Base-by-base conservation (phyloP, 2,329 filamentous ascomycete genomes). In the Calonectria pseudoturangicola region DNA sequence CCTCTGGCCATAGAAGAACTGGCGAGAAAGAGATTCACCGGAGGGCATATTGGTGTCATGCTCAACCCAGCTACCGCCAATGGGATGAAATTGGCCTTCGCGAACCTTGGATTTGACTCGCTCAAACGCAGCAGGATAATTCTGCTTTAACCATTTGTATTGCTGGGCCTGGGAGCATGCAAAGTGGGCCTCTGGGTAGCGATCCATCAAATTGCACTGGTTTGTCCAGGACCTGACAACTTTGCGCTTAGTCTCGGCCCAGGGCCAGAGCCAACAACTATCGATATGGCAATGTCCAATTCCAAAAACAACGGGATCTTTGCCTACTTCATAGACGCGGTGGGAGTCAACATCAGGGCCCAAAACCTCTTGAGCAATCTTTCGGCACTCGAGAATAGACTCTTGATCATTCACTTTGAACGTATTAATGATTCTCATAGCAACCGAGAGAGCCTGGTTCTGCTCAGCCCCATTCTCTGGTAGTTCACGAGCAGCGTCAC, bases 271-370 rank as follows among this genome's bases (percentile, higher is more conserved):
- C 97, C 97, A 99, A 85, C 96, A 98, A 33, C 94, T 98, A 85
- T 98, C 97, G 77, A 99, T 99, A 84, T 99, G 97, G 79, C 97
- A 99, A 83, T 99, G 95, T 0, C 97, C 97, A 76, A 98, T 96
- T 43, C 92, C 96, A 79, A 92, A 97, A 4, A 98, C 94, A 72
- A 97, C 89, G 1, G 95, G 91, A 41, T 93, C 89, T 30, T 93
- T 92, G 74, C 92, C 93, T 63, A 89, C 92, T 48, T 95, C 89
- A 81, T 98, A 99, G 12, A 99, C 95, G 75, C 94, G 92, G 66
- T 93, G 88, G 7, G 94, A 96, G 82, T 98, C 93, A 58, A 98
- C 92, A 69, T 94, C 90, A 50, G 94, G 87, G 1, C 97, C 96
- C 15, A 98, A 85, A 80, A 98, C 98, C 80, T 94, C 90, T 77